Evolutionary conservation across 2,329 filamentous ascomycete genomes (phyloP).

Genomic region (Diaporthe vexans): DNA sequence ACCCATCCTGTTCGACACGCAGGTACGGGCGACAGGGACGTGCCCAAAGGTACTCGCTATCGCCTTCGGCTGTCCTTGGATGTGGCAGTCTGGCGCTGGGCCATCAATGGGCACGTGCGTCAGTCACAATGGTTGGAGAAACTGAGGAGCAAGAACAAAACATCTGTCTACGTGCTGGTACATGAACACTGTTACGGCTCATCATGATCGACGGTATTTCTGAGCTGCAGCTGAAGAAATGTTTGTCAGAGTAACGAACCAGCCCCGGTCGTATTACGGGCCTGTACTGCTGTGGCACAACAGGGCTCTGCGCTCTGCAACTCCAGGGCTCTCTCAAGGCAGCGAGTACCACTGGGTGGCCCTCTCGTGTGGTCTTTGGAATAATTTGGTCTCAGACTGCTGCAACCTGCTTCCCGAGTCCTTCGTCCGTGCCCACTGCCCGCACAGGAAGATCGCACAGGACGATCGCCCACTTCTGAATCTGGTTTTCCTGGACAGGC

Average conservation of each 20-base stretch:
- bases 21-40: conserved; percentile 10
- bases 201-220: neutral
- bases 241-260: conserved; percentile 2
- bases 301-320: neutral
- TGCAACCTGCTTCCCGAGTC: conserved; percentile 10
- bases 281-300: conserved; percentile 12
- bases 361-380: neutral
- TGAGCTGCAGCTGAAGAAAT: conserved; percentile 12
- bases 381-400: conserved; percentile 20
- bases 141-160: neutral
- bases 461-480: conserved; percentile 15
- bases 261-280: conserved; percentile 10
- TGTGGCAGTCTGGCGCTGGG: neutral
- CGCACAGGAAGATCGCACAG: neutral
- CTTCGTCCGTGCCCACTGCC: conserved; percentile 12
- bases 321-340: neutral
- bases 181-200: too few species aligned
- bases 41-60: neutral
- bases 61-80: neutral
- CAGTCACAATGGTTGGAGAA: neutral
- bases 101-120: conserved; percentile 31
- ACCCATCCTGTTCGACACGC: conserved; percentile 12
- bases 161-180: neutral
- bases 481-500: neutral
- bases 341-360: conserved; percentile 9